A percentile compares a stretch with the other conserved stretches of the same genome.
Conservation (phyloP, 2,329 filamentous ascomycete species). For the Alternaria panax region DNA sequence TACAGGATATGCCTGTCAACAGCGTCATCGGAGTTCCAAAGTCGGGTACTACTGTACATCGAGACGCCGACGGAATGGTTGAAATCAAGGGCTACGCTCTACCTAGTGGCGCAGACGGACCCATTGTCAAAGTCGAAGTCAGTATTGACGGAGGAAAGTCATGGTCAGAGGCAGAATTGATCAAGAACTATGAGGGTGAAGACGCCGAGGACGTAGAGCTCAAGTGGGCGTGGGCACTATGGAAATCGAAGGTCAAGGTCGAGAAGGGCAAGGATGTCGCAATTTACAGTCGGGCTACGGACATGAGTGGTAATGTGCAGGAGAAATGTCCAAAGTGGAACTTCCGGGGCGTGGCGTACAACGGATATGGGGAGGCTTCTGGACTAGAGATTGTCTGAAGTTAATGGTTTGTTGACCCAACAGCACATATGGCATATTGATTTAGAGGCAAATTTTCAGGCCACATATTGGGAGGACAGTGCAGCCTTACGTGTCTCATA, state of each 20-base stretch:
- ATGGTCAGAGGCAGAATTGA: conserved; percentile 59
- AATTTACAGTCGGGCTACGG: conserved; percentile 64
- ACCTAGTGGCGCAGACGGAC: conserved; percentile 61
- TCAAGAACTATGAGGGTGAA: conserved; percentile 27
- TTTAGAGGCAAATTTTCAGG: background rate
- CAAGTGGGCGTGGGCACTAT: conserved; percentile 66
- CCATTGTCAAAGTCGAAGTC: conserved; percentile 62
- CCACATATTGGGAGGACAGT: background rate
- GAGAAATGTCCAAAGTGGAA: conserved; percentile 62
- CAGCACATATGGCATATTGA: no score
- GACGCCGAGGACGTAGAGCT: conserved; percentile 37
- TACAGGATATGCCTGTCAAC: conserved; percentile 65
- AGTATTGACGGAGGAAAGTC: conserved; percentile 58
- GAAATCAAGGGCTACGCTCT: conserved; percentile 64
- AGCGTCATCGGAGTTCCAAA: conserved; percentile 61
- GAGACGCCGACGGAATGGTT: conserved; percentile 53
- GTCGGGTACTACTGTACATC: conserved; percentile 53
- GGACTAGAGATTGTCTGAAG: conserved; percentile 55
- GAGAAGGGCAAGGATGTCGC: conserved; percentile 52
- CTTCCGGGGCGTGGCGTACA: conserved; percentile 66
- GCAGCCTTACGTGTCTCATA: background rate
- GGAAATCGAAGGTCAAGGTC: conserved; percentile 56
- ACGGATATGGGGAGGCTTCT: conserved; percentile 64
- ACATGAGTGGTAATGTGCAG: conserved; percentile 62
- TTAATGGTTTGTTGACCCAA: background rate